These are phyloP conservation scores for Rhizopus microsporus DNA, from an alignment of 371 early-diverging fungal genomes.

Conservation along the genomic window DNA sequence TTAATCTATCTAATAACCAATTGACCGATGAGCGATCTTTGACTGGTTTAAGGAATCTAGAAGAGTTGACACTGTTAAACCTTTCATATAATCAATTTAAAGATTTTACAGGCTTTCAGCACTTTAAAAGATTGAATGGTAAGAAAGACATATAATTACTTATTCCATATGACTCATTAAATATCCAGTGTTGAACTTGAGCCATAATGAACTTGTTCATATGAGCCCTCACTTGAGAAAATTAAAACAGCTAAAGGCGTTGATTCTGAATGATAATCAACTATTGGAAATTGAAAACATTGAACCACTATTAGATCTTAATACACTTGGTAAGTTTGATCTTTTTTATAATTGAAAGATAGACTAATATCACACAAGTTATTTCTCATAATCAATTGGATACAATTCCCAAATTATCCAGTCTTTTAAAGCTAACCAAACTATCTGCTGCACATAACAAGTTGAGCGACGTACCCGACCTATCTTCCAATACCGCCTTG, in stretches of 20 bases:
- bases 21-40: conserved; percentile 56
- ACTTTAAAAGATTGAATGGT: conserved; percentile 66
- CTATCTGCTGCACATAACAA: conserved; percentile 78
- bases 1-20: conserved; percentile 70
- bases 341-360: not conserved
- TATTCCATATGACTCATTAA: not conserved
- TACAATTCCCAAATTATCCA: conserved; percentile 55
- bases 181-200: conserved; percentile 68
- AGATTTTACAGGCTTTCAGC: conserved; percentile 60
- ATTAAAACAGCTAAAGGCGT: conserved; percentile 71
- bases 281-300: conserved; percentile 69
- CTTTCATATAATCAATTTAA: conserved; percentile 67
- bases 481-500: conserved; percentile 55
- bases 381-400: conserved; percentile 80
- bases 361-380: conserved; percentile 37
- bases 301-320: conserved; percentile 57
- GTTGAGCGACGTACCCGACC: conserved; percentile 68
- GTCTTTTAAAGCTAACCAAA: conserved; percentile 66
- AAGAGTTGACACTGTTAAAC: conserved; percentile 65
- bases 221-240: conserved; percentile 62
- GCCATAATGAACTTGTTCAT: conserved; percentile 68
- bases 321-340: conserved; percentile 62
- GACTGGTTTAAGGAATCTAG: conserved; percentile 56
- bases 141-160: conserved; percentile 11
- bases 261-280: conserved; percentile 81